These are phyloP conservation scores for Pythium dissotocum DNA, from an alignment of 352 stramenopile species.

Conservation along the genomic window DNA sequence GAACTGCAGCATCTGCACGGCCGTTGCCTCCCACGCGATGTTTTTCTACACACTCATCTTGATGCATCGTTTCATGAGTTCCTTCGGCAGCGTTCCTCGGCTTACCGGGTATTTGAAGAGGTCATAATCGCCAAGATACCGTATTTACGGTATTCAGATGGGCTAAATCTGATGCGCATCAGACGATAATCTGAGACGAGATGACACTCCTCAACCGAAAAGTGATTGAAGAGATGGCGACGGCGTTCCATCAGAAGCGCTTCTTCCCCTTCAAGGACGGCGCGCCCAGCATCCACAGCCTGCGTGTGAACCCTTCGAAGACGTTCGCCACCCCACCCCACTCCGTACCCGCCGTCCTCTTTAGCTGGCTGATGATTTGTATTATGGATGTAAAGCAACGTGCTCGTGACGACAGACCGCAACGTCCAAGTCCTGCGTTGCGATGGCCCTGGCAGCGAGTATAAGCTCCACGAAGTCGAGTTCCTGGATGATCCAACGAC, in stretches of 20 bases:
- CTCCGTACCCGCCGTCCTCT: constrained; percentile 15
- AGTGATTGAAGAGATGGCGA: not conserved
- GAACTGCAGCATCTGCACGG: constrained; percentile 5
- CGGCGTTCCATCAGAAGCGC: constrained; percentile 50
- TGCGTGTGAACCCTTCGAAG: constrained; percentile 36
- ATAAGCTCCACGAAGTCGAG: constrained; percentile 40
- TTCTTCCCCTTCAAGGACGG: constrained; percentile 68
- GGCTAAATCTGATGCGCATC: not conserved
- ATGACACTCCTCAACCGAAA: not conserved
- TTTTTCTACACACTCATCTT: not conserved
- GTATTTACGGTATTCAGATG: constrained; percentile 8
- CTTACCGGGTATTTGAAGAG: constrained; percentile 12
- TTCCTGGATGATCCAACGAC: constrained; percentile 28
- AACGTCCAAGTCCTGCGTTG: constrained; percentile 49
- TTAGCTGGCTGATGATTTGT: not conserved
- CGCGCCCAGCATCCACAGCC: constrained; percentile 57
- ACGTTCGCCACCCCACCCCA: constrained; percentile 16
- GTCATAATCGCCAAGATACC: constrained; percentile 8
- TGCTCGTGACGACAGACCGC: constrained; percentile 70
- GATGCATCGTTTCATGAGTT: constrained; percentile 2
- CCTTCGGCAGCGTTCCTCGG: constrained; percentile 11
- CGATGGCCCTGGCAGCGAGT: constrained; percentile 27
- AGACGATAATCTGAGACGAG: constrained; percentile 2
- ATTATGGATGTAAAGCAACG: constrained; percentile 36
- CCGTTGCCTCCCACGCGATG: not conserved